These are phyloP conservation scores for Maudiozyma turicensis DNA, from an alignment of 805 yeast genomes.

Conservation along the genomic window DNA sequence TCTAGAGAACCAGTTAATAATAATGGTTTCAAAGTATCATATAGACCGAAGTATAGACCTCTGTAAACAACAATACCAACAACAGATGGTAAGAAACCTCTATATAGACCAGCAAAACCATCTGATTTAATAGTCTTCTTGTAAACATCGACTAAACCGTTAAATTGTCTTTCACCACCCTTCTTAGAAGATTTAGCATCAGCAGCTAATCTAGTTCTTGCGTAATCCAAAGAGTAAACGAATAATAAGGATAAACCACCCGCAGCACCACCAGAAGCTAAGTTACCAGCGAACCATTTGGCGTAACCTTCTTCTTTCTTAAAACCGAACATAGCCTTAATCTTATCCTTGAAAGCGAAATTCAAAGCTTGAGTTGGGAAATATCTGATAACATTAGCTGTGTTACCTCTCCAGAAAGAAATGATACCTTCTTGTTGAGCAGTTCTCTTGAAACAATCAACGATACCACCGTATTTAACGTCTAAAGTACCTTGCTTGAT, in stretches of 20 bases:
- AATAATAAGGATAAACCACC: conserved; percentile 51
- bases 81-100: conserved; percentile 99
- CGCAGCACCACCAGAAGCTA: conserved; percentile 98
- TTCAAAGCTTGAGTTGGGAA: conserved; percentile 99
- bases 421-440: conserved; percentile 85
- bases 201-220: conserved; percentile 98
- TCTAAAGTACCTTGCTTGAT: conserved; percentile 93
- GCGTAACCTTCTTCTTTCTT: conserved; percentile 91
- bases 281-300: conserved; percentile 94
- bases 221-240: conserved; percentile 78
- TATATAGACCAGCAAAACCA: conserved; percentile 97
- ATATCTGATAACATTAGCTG: conserved; percentile 97
- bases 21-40: conserved; percentile 94
- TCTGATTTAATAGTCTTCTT: conserved; percentile 90
- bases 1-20: conserved; percentile 89
- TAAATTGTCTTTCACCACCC: conserved; percentile 94
- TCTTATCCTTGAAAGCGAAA: conserved; percentile 97
- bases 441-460: conserved; percentile 90
- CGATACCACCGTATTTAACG: conserved; percentile 78
- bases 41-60: conserved; percentile 97
- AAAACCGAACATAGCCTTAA: conserved; percentile 93
- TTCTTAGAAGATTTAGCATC: conserved; percentile 82
- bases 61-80: conserved; percentile 97
- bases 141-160: conserved; percentile 94
- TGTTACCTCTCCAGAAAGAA: conserved; percentile 99